Evolutionary conservation across 2,329 filamentous ascomycete species (phyloP).

Genomic region (Thielaviopsis populi): DNA sequence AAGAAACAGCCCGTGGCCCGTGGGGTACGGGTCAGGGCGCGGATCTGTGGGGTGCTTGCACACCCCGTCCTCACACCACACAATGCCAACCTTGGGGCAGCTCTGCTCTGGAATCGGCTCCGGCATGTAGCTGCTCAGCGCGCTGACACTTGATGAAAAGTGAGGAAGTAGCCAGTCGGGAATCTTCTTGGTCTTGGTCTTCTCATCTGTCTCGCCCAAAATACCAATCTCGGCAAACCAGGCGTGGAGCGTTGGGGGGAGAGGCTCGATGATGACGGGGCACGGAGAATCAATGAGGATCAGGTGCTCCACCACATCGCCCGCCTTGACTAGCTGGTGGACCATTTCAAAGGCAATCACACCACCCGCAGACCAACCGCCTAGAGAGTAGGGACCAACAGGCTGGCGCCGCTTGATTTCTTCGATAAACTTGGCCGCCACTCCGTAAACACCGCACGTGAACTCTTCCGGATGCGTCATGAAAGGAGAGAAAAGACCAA

Average conservation of each 20-base stretch:
- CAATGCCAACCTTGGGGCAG: conserved; percentile 46
- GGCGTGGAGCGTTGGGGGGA: conserved; percentile 46
- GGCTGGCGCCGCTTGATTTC: conserved; percentile 61
- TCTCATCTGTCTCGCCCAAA: conserved; percentile 44
- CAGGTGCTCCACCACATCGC: conserved; percentile 43
- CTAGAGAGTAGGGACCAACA: conserved; percentile 49
- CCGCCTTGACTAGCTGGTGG: conserved; percentile 41
- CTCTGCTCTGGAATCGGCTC: conserved; percentile 43
- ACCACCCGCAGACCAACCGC: conserved; percentile 65
- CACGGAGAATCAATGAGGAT: conserved; percentile 53
- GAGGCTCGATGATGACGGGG: conserved; percentile 51
- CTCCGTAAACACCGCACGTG: conserved; percentile 40
- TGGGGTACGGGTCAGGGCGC: conserved; percentile 44
- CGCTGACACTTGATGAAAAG: conserved; percentile 53
- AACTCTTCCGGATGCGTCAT: conserved; percentile 45
- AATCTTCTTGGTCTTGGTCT: conserved; percentile 29
- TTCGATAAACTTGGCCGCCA: conserved; percentile 35
- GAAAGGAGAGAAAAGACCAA: conserved; percentile 45
- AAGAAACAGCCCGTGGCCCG: conserved; percentile 50
- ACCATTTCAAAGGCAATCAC: conserved; percentile 56
- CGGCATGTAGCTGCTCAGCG: conserved; percentile 54
- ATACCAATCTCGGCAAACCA: conserved; percentile 62
- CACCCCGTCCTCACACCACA: conserved; percentile 62
- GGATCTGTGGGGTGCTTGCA: conserved; percentile 52
- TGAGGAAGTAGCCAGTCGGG: conserved; percentile 62